Percentiles rank a stretch among this genome's conserved stretches.
Conservation (phyloP, 257 asterid species). For the Gentiana straminea region DNA sequence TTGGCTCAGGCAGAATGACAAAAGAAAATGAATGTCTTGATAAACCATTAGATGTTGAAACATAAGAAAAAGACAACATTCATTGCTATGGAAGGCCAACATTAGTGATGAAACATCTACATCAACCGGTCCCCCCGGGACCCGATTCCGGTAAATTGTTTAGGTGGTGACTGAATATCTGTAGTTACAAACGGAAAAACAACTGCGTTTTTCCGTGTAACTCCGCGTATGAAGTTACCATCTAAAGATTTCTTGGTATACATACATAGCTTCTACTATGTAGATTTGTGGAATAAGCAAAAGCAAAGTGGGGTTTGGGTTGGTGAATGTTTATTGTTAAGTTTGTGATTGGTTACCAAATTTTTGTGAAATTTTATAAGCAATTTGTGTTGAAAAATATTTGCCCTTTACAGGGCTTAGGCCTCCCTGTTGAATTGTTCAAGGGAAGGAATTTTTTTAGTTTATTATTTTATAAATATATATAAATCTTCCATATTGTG, state of each 20-base stretch:
- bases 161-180: too few species aligned
- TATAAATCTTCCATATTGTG: neutral
- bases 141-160: conserved; percentile 2
- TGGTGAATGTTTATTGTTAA: conserved; percentile 23
- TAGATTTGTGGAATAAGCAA: conserved; percentile 34
- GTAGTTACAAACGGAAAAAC: too few species aligned
- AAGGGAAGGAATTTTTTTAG: conserved; percentile 30
- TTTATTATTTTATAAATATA: neutral
- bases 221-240: too few species aligned
- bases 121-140: conserved; percentile 6
- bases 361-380: conserved; percentile 20
- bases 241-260: conserved; percentile 6
- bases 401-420: conserved; percentile 10
- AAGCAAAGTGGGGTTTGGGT: conserved; percentile 27
- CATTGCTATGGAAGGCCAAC: neutral
- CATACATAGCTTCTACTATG: conserved; percentile 16
- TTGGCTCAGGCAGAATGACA: conserved; percentile 58
- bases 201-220: too few species aligned
- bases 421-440: too few species aligned
- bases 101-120: conserved; percentile 12
- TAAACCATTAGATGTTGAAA: conserved; percentile 48
- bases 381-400: conserved; percentile 24
- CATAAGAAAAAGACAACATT: conserved; percentile 7
- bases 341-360: conserved; percentile 13
- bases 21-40: conserved; percentile 55